Percentiles rank a stretch among this genome's conserved stretches.
Evolutionary conservation across 495 filamentous ascomycete genomes (phyloP).

Genomic region (Penicillium tannophilum): DNA sequence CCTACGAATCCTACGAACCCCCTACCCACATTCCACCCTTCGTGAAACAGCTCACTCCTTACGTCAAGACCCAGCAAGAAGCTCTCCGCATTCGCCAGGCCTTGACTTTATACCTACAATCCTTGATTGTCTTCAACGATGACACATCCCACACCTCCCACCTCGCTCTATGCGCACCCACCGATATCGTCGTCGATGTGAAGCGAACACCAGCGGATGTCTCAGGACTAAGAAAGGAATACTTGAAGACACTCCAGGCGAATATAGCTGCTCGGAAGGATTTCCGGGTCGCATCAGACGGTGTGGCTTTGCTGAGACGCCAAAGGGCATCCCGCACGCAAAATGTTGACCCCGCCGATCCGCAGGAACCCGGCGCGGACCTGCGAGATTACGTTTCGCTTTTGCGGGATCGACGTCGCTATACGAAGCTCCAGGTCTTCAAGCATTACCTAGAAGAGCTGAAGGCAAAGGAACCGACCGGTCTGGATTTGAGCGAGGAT

Average conservation of each 20-base stretch:
- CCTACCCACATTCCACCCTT: slow-evolving; percentile 44
- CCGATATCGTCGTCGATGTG: slow-evolving; percentile 37
- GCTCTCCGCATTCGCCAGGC: slow-evolving; percentile 48
- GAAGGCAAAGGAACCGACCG: slow-evolving; percentile 38
- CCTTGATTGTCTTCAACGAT: slow-evolving; percentile 41
- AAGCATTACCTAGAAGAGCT: slow-evolving; percentile 47
- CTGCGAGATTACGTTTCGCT: slow-evolving; percentile 56
- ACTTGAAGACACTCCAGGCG: slow-evolving; percentile 59
- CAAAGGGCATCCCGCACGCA: slow-evolving; percentile 15
- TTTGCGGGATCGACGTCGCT: slow-evolving; percentile 54
- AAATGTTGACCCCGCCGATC: slow-evolving; percentile 26
- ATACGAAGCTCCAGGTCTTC: slow-evolving; percentile 58
- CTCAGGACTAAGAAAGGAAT: slow-evolving; percentile 49
- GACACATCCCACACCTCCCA: slow-evolving; percentile 33
- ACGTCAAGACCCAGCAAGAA: slow-evolving; percentile 48
- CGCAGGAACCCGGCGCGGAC: slow-evolving; percentile 34
- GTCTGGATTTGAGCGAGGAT: slow-evolving; percentile 48
- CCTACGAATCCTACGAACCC: slow-evolving; percentile 15
- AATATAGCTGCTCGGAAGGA: slow-evolving; percentile 57
- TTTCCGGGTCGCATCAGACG: slow-evolving; percentile 39
- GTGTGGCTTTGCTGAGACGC: slow-evolving; percentile 24
- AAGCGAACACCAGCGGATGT: slow-evolving; percentile 42
- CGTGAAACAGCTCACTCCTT: slow-evolving; percentile 45
- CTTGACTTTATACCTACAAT: slow-evolving; percentile 45
- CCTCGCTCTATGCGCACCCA: slow-evolving; percentile 40